Base-by-base conservation (phyloP, 2,329 filamentous ascomycete genomes). In the Clathrospora elynae region DNA sequence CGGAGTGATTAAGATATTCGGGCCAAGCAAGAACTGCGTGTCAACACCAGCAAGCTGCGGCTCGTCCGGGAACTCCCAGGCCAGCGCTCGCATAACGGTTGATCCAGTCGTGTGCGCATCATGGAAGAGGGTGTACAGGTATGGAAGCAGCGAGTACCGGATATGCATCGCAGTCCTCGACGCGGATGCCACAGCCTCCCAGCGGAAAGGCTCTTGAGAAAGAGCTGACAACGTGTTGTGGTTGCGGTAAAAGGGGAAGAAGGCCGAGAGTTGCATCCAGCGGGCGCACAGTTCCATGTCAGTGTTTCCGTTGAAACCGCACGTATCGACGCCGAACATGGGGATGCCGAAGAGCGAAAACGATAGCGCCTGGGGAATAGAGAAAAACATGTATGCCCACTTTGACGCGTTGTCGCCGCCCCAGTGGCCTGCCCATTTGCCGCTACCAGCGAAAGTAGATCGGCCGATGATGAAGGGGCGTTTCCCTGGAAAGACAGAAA, bases 381-480 rank as follows among this genome's bases (percentile, higher is more conserved):
- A 84, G 66, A 86, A 84, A 68, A 80, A 86, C 81, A 91, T 87
- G 64, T 84, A 86, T 0, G 79, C 77, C 82, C 86, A 92, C 10
- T 81, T 78, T 3, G 84, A 85, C 12, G 75, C 72, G 61, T 90
- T 91, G 66, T 92, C 74, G 18, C 68, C 87, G 19, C 88, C 87
- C 88, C 88, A 95, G 68, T 93, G 88, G 1, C 87, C 88, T 1
- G 87, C 85, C 73, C 80, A 86, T 64, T 82, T 83, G 1, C 90
- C 89, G 0, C 82, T 82, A 3, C 89, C 88, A 7, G 87, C 79
- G 61, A 92, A 93, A 1, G 88, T 93, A 25, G 85, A 88, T 11
- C 90, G 84, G 0, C 86, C 87, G 59, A 95, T 90, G 62, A 95
- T 87, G 70, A 95, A 88, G 0, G 90, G 90, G 0, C 90, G 83